A percentile compares a stretch with the other conserved stretches of the same genome.
Conservation (phyloP, 257 asterid genomes). For the Handroanthus guayacan region DNA sequence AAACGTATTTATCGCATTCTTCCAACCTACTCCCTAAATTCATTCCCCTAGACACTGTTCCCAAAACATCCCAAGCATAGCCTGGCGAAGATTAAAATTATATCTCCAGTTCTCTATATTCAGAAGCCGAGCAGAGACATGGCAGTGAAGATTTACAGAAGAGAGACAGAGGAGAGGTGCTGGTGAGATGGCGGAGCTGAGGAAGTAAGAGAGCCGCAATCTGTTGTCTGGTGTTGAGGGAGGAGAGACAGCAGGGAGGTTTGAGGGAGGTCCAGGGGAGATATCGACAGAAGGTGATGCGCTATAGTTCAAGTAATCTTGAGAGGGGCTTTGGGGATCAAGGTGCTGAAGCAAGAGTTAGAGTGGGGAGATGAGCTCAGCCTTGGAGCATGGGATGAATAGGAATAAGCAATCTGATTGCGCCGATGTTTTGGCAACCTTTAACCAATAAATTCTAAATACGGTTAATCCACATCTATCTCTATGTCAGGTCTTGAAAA, state of each 20-base stretch:
- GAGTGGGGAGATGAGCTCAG: background rate
- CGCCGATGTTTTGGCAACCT: too few relatives aligned
- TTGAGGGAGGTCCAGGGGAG: background rate
- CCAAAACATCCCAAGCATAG: too few relatives aligned
- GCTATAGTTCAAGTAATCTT: background rate
- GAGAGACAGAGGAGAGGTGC: constrained; percentile 6
- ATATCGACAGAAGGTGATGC: background rate
- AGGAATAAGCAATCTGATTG: background rate
- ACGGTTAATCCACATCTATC: background rate
- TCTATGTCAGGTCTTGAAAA: background rate
- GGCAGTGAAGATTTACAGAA: background rate
- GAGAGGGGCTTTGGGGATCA: background rate
- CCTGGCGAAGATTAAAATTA: too few relatives aligned
- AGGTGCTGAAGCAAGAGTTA: background rate
- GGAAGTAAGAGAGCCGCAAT: background rate
- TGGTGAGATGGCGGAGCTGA: background rate
- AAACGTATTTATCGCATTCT: too few relatives aligned
- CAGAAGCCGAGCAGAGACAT: background rate
- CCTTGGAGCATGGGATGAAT: background rate
- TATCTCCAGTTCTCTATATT: background rate
- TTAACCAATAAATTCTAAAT: background rate
- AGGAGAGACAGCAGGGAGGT: background rate
- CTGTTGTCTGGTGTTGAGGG: background rate
- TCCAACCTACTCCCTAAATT: too few relatives aligned
- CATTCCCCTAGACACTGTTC: too few relatives aligned